Evolutionary conservation across 176 grass and related monocot genomes (phyloP), one percentile per base, ranked within the genome.

Genomic region (Avena eriantha): DNA sequence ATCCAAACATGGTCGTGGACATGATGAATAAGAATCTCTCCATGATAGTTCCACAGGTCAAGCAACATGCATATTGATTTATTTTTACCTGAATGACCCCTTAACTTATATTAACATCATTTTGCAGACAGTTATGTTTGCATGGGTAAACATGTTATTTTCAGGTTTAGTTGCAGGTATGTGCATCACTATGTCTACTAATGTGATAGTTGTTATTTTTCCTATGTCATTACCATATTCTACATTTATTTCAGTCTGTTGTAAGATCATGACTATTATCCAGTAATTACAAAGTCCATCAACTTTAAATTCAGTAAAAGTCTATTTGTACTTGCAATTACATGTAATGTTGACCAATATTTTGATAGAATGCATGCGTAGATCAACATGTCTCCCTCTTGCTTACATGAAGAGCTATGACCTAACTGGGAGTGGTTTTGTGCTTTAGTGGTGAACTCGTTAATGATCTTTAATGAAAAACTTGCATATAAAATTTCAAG

Each of bases 11-110:
- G 94, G 96, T 93, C 54, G 96, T 98, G 96, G 96, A 98, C 50
- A 98, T 96, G 96, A 98, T 98, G 96, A 98, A 98, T 88, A 98
- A 95, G 79, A 98, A 98, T 58, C 86, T 98, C 9, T 95, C 96
- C 12, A 98, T 98, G 96, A 98, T 98, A 83, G 89, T 98, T 83
- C 96, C 96, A 14, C 96, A 98, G 93, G 96, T 98, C 59, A 58
- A 64, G 8, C 31, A 8, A 2, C 60, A 0, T 21, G 18, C 18
- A 73, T 3, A 26, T 63, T 46, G 39, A 61, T 23, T 22, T 68
- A 1, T 41, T 21, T 84, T 59, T 58, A 35, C 17, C 13, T 0
- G 18, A 76, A 9, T 59, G 21, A 35, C 26, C 47, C 21, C 26
- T 19, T 26, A 16, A 17, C 6, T 67, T 58, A 18, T 69, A 29